These are phyloP conservation scores for Excoecaria agallocha DNA, from an alignment of 345 rosid species.

Conservation along the genomic window DNA sequence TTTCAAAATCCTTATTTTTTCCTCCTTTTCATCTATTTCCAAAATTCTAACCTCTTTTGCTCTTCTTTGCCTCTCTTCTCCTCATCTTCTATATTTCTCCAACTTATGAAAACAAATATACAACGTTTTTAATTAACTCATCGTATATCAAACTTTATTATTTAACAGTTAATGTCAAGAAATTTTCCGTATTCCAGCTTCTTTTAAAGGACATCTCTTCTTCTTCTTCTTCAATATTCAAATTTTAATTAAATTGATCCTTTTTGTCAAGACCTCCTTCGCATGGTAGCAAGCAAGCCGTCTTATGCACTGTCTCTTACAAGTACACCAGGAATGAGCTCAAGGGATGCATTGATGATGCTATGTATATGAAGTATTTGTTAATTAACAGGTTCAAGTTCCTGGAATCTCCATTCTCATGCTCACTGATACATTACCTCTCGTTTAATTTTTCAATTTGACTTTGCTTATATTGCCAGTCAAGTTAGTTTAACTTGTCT, in stretches of 20 bases:
- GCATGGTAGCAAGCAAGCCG: conserved; percentile 66
- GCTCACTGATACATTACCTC: conserved; percentile 52
- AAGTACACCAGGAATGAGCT: conserved; percentile 52
- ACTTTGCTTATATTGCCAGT: background rate
- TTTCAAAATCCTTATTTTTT: too few relatives aligned
- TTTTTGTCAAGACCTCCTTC: conserved; percentile 21
- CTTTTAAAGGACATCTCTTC: too few relatives aligned
- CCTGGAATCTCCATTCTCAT: conserved; percentile 78
- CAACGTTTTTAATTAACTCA: too few relatives aligned
- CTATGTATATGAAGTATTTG: conserved; percentile 83
- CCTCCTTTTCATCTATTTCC: too few relatives aligned
- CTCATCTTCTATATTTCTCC: too few relatives aligned
- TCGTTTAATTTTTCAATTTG: background rate
- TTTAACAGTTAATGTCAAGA: too few relatives aligned
- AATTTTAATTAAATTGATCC: too few relatives aligned
- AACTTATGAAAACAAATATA: too few relatives aligned
- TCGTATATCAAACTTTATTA: too few relatives aligned
- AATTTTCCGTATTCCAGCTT: too few relatives aligned
- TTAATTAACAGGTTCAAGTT: conserved; percentile 67
- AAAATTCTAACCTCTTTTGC: too few relatives aligned
- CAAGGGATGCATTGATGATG: conserved; percentile 83
- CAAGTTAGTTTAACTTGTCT: background rate
- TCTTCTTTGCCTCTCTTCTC: too few relatives aligned
- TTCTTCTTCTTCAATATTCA: background rate
- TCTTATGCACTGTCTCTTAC: conserved; percentile 69